These are phyloP conservation scores for Trichophyton benhamiae DNA, from an alignment of 2,329 filamentous ascomycete species.

Conservation along the genomic window DNA sequence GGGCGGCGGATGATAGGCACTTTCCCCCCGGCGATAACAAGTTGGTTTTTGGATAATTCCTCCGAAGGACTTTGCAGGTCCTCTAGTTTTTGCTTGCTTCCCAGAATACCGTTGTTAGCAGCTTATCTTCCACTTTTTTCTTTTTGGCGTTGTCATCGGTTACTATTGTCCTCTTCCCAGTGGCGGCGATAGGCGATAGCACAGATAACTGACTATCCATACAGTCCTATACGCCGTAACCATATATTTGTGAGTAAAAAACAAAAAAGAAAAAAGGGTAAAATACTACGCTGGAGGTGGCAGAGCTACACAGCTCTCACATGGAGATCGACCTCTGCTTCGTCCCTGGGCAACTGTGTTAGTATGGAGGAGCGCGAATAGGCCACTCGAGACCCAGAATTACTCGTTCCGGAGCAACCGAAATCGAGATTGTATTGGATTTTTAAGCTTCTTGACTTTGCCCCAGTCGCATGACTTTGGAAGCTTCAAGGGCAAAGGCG, in stretches of 20 bases:
- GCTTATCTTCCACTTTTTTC: background rate
- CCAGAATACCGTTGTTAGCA: background rate
- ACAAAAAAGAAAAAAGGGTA: background rate
- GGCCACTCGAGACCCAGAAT: background rate
- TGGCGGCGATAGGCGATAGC: background rate
- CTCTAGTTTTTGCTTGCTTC: background rate
- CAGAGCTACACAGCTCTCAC: background rate
- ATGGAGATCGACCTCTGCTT: background rate
- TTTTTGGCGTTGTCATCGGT: background rate
- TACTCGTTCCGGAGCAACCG: background rate
- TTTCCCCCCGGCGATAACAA: background rate
- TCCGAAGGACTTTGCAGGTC: background rate
- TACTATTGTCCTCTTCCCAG: background rate
- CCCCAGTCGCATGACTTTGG: background rate
- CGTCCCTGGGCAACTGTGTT: background rate
- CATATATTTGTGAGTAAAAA: background rate
- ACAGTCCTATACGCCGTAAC: background rate
- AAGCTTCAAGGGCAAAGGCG: background rate
- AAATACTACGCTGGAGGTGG: background rate
- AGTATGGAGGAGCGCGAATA: background rate
- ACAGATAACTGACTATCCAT: background rate
- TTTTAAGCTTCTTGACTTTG: background rate
- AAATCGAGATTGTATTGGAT: background rate
- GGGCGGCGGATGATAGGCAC: background rate
- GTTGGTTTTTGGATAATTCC: background rate